Evolutionary conservation across 306 rosid genomes (phyloP).

Genomic region (Oxytropis ochrocephala): DNA sequence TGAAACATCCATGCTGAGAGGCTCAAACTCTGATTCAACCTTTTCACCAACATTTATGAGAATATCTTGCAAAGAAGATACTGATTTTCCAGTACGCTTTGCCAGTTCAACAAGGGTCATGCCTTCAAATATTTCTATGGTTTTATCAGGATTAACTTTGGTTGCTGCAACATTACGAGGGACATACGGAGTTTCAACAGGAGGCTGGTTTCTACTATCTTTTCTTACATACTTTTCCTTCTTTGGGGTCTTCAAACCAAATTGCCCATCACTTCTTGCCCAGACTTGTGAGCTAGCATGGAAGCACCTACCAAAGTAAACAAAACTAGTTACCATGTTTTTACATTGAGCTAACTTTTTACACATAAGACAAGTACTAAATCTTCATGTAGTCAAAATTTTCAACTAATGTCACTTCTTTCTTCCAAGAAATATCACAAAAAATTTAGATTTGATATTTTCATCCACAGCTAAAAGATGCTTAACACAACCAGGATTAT

Average conservation of each 20-base stretch:
- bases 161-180: conserved; percentile 44
- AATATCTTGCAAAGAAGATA: conserved; percentile 54
- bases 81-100: conserved; percentile 63
- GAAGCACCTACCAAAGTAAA: conserved; percentile 45
- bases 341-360: neutral
- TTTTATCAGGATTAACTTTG: conserved; percentile 50
- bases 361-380: neutral
- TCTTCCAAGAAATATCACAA: conserved; percentile 10
- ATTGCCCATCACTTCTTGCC: conserved; percentile 37
- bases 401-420: neutral
- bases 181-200: conserved; percentile 72
- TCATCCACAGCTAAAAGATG: neutral
- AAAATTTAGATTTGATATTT: conserved; percentile 7
- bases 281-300: conserved; percentile 50
- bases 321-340: conserved; percentile 13
- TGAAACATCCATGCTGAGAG: conserved; percentile 61
- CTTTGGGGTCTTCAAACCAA: conserved; percentile 56
- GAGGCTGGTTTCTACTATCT: conserved; percentile 51
- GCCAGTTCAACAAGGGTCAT: conserved; percentile 81
- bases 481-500: conserved; percentile 2
- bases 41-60: conserved; percentile 80
- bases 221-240: conserved; percentile 56
- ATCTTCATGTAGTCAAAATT: neutral
- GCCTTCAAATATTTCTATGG: conserved; percentile 85
- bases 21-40: conserved; percentile 75